phyloP scores from a whole-genome alignment of 2,329 filamentous ascomycete genomes.

The Ascochyta rabiei region DNA sequence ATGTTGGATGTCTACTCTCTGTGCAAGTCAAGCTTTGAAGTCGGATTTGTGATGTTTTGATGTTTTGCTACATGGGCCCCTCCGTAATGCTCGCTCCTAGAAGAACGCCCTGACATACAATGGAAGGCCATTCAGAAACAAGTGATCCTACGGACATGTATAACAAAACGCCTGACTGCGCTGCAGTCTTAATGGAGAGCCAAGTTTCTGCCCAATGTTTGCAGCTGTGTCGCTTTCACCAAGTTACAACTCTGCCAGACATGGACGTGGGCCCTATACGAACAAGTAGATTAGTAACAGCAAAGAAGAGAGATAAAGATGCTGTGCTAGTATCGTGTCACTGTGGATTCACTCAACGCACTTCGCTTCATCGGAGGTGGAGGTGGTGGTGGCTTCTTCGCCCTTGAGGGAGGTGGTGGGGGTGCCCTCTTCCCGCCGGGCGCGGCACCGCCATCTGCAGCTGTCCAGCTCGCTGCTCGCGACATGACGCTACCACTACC shows the following conservation, averaged over 20 bases:
- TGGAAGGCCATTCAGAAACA: slow-evolving; percentile 8
- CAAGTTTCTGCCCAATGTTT: background rate
- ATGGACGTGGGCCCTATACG: slow-evolving; percentile 23
- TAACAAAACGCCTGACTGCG: slow-evolving; percentile 23
- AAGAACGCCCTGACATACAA: slow-evolving; percentile 8
- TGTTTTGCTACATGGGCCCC: slow-evolving; percentile 4
- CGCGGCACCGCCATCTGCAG: slow-evolving; percentile 31
- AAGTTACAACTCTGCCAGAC: slow-evolving; percentile 22
- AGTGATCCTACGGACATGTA: slow-evolving; percentile 8
- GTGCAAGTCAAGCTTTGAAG: background rate
- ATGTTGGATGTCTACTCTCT: background rate
- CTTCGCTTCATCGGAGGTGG: slow-evolving; percentile 69
- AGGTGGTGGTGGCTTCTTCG: slow-evolving; percentile 70
- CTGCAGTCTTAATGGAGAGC: slow-evolving; percentile 27
- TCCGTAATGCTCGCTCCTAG: slow-evolving; percentile 8
- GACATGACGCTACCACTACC: slow-evolving; percentile 56
- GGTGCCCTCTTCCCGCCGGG: slow-evolving; percentile 56
- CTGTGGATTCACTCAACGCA: slow-evolving; percentile 51
- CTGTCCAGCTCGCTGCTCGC: slow-evolving; percentile 58
- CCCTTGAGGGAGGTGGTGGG: slow-evolving; percentile 63
- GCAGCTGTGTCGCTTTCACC: slow-evolving; percentile 7
- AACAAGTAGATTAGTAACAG: slow-evolving; percentile 22
- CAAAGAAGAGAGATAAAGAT: slow-evolving; percentile 12
- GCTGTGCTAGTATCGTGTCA: slow-evolving; percentile 42
- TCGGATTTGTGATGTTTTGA: slow-evolving; percentile 1